A percentile compares a stretch with the other conserved stretches of the same genome.
Evolutionary conservation across 1,284 basidiomycete species (phyloP).

Genomic region (Volvariella volvacea): DNA sequence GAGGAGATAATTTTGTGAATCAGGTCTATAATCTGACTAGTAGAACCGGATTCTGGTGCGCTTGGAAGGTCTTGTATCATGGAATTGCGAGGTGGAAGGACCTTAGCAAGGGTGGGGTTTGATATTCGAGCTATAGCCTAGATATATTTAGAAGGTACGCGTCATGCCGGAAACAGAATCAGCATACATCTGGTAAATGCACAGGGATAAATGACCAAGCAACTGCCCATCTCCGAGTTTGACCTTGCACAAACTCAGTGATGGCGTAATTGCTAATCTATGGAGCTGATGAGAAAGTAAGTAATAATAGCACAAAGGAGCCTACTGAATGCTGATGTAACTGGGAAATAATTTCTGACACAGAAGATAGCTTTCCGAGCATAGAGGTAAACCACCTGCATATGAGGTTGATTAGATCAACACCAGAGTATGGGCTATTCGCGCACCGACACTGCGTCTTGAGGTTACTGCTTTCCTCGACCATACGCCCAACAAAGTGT

Average conservation of each 20-base stretch:
- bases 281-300: background rate
- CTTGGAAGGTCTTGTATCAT: conserved; percentile 9
- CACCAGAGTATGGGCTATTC: conserved; percentile 27
- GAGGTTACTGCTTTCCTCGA: conserved; percentile 60
- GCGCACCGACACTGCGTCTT: conserved; percentile 48
- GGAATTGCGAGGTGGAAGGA: conserved; percentile 49
- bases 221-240: conserved; percentile 84
- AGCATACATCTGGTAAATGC: conserved; percentile 71
- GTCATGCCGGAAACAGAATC: conserved; percentile 1
- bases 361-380: conserved; percentile 79
- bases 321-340: conserved; percentile 48
- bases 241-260: conserved; percentile 77
- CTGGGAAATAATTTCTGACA: conserved; percentile 51
- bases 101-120: conserved; percentile 24
- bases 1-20: background rate
- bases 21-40: background rate
- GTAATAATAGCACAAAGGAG: no score
- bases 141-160: conserved; percentile 9
- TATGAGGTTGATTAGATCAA: background rate
- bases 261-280: conserved; percentile 84
- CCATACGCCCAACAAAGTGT: conserved; percentile 72
- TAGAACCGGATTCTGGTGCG: background rate
- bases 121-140: conserved; percentile 48
- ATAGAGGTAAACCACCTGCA: conserved; percentile 88
- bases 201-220: conserved; percentile 72